Conservation (phyloP, 805 yeast species). For the Candida maesae region DNA sequence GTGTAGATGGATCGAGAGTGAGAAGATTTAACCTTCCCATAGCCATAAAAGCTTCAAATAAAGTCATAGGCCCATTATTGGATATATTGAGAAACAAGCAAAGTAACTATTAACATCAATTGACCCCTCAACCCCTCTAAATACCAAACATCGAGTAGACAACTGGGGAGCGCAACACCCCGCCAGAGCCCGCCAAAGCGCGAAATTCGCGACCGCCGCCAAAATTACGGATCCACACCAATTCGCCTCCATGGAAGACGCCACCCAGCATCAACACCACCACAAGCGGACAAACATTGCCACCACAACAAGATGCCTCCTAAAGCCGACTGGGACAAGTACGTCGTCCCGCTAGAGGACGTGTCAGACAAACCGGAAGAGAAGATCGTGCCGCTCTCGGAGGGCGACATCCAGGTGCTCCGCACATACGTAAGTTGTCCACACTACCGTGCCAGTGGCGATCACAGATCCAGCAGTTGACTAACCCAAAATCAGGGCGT, state of each 20-base stretch:
- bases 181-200: neutral
- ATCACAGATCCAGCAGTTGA: slow-evolving; percentile 4
- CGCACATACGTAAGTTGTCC: slow-evolving; percentile 62
- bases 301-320: slow-evolving; percentile 65
- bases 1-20: too few relatives aligned
- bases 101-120: too few relatives aligned
- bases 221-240: neutral
- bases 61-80: too few relatives aligned
- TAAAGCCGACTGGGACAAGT: slow-evolving; percentile 98
- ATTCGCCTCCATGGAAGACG: neutral
- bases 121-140: too few relatives aligned
- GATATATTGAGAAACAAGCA: too few relatives aligned
- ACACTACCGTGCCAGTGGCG: neutral
- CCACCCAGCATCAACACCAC: neutral
- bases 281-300: neutral
- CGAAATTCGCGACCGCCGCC: neutral
- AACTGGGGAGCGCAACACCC: too few relatives aligned
- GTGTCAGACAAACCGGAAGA: slow-evolving; percentile 52
- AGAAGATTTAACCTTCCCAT: too few relatives aligned
- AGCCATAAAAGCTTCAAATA: too few relatives aligned
- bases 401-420: slow-evolving; percentile 95
- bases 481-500: slow-evolving; percentile 54
- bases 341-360: slow-evolving; percentile 78
- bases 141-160: too few relatives aligned
- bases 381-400: slow-evolving; percentile 81